A percentile compares a stretch with the other conserved stretches of the same genome.
These are phyloP conservation scores for Fusarium sambucinum DNA, from an alignment of 2,329 filamentous ascomycete species.

Conservation along the genomic window DNA sequence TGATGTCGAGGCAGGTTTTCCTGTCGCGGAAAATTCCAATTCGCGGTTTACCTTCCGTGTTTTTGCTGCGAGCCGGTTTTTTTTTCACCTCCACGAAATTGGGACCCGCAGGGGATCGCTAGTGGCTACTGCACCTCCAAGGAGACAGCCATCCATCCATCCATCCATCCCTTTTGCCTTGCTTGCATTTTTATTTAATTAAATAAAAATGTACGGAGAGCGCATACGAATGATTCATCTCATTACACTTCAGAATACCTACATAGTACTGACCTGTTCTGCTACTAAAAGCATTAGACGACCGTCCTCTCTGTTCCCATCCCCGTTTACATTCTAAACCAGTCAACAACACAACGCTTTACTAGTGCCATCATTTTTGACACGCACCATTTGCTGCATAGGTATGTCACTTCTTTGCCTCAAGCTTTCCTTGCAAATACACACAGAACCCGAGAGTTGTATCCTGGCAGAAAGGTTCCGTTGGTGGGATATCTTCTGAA, in stretches of 20 bases:
- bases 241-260: conserved; percentile 19
- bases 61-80: conserved; percentile 20
- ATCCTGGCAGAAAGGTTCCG: conserved; percentile 34
- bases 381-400: conserved; percentile 15
- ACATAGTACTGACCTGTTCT: conserved; percentile 33
- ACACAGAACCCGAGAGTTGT: conserved; percentile 35
- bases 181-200: conserved; percentile 7
- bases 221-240: conserved; percentile 19
- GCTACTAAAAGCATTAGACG: conserved; percentile 22
- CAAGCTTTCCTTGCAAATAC: conserved; percentile 35
- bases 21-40: conserved; percentile 7
- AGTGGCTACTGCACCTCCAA: conserved; percentile 33
- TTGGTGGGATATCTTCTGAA: conserved; percentile 41
- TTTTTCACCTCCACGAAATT: conserved; percentile 37
- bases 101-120: conserved; percentile 38
- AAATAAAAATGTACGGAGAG: not conserved
- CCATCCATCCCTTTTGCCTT: conserved; percentile 17
- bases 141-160: conserved; percentile 16
- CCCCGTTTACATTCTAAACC: conserved; percentile 14
- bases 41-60: conserved; percentile 31
- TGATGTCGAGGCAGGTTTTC: conserved; percentile 3
- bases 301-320: conserved; percentile 1
- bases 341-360: conserved; percentile 34
- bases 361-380: conserved; percentile 10
- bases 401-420: conserved; percentile 36